Evolutionary conservation across 2,329 filamentous ascomycete genomes (phyloP).

Genomic region (Aspergillus awamori): DNA sequence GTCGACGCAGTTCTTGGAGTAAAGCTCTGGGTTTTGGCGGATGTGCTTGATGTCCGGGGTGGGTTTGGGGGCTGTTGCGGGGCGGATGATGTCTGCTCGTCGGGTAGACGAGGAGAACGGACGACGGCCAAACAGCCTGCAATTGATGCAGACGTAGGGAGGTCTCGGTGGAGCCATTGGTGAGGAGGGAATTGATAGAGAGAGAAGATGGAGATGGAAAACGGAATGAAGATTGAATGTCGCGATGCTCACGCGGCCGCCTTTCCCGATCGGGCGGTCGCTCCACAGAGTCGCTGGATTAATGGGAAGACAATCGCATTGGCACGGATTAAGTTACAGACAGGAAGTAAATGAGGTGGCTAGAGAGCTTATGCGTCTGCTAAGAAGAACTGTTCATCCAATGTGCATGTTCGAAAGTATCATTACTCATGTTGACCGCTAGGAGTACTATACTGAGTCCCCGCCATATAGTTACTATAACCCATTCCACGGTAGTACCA

Average conservation of each 20-base stretch:
- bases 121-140: constrained; percentile 28
- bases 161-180: constrained; percentile 29
- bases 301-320: too few relatives aligned
- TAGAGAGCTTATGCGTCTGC: too few relatives aligned
- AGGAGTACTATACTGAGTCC: too few relatives aligned
- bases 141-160: constrained; percentile 41
- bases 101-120: constrained; percentile 23
- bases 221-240: neutral
- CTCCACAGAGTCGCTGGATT: neutral
- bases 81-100: constrained; percentile 49
- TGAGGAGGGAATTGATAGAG: neutral
- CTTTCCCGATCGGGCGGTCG: constrained; percentile 17
- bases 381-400: too few relatives aligned
- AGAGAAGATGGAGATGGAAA: constrained; percentile 12
- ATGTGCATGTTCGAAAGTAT: too few relatives aligned
- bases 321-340: too few relatives aligned
- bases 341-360: too few relatives aligned
- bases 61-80: constrained; percentile 75
- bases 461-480: too few relatives aligned
- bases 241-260: constrained; percentile 4
- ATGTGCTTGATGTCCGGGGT: constrained; percentile 86
- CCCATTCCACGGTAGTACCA: too few relatives aligned
- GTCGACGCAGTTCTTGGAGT: constrained; percentile 79
- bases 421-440: too few relatives aligned
- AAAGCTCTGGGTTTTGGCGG: constrained; percentile 77